These are phyloP conservation scores for Globisporangium mamillatum DNA, from an alignment of 352 stramenopile species.

Conservation along the genomic window DNA sequence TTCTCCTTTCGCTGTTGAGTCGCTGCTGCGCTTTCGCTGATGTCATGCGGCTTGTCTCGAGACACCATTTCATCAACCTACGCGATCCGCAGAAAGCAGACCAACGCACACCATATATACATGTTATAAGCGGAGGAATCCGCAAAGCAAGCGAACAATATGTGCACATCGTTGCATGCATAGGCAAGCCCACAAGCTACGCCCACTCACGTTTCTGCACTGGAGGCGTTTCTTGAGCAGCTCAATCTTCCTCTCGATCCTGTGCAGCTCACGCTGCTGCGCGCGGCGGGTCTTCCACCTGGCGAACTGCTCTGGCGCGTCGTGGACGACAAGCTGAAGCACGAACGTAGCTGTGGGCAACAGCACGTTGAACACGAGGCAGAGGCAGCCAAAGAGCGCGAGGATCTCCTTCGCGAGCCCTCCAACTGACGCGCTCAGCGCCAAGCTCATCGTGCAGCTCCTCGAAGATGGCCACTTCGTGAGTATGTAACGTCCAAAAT, in stretches of 20 bases:
- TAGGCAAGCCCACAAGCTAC: conserved; percentile 2
- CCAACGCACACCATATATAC: not conserved
- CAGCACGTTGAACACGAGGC: conserved; percentile 39
- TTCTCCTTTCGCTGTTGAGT: not conserved
- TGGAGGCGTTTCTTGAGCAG: conserved; percentile 15
- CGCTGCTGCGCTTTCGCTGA: not conserved
- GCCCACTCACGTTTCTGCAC: not conserved
- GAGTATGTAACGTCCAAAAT: too few relatives aligned
- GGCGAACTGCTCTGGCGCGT: conserved; percentile 32
- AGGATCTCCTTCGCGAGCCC: conserved; percentile 34
- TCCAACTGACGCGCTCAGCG: not conserved
- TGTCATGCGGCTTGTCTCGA: not conserved
- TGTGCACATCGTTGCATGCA: not conserved
- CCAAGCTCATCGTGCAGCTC: too few relatives aligned
- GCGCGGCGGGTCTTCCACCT: conserved; percentile 34
- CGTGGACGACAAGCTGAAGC: conserved; percentile 28
- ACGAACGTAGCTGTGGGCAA: conserved; percentile 29
- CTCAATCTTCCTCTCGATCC: conserved; percentile 30
- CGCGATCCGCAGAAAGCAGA: not conserved
- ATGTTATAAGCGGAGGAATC: not conserved
- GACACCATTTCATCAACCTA: not conserved
- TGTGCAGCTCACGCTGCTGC: conserved; percentile 40
- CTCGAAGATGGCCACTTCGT: too few relatives aligned
- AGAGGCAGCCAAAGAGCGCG: conserved; percentile 47
- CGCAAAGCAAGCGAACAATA: not conserved